Evolutionary conservation across 768 basidiomycete species (phyloP).

Genomic region (Suillus sp.): DNA sequence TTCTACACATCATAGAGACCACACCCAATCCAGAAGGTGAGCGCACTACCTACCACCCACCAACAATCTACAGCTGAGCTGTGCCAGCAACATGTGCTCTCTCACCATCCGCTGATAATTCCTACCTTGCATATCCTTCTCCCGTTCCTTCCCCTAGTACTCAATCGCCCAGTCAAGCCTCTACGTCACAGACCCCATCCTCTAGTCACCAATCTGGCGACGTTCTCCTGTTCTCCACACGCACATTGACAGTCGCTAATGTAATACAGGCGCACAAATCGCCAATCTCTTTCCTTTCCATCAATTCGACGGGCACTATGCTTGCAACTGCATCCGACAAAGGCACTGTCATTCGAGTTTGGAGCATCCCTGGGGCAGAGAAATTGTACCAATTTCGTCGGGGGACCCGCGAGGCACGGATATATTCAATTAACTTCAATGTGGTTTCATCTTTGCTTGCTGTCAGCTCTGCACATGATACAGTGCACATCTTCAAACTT

Average conservation of each 20-base stretch:
- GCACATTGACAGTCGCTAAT: constrained; percentile 88
- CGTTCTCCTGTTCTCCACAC: constrained; percentile 93
- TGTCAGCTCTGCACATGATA: constrained; percentile 90
- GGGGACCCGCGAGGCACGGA: constrained; percentile 83
- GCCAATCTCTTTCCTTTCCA: constrained; percentile 82
- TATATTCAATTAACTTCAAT: constrained; percentile 89
- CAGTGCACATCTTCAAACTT: constrained; percentile 95
- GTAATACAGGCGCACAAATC: constrained; percentile 97
- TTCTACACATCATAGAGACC: constrained; percentile 97
- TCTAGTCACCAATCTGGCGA: constrained; percentile 66
- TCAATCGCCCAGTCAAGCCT: constrained; percentile 46
- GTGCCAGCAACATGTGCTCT: constrained; percentile 89
- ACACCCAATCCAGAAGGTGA: constrained; percentile 92
- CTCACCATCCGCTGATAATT: constrained; percentile 90
- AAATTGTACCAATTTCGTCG: constrained; percentile 94
- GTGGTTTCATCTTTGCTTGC: constrained; percentile 78
- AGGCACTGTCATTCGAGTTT: constrained; percentile 96
- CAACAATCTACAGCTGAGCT: constrained; percentile 10
- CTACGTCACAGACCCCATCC: constrained; percentile 41
- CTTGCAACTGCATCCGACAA: constrained; percentile 94
- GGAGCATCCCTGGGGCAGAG: constrained; percentile 87
- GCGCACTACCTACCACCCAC: constrained; percentile 14
- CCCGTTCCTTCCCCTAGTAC: constrained; percentile 84
- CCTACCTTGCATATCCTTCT: constrained; percentile 95
- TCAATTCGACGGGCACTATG: constrained; percentile 86